Conservation (phyloP, 768 basidiomycete genomes). For the Mycena maculata region DNA sequence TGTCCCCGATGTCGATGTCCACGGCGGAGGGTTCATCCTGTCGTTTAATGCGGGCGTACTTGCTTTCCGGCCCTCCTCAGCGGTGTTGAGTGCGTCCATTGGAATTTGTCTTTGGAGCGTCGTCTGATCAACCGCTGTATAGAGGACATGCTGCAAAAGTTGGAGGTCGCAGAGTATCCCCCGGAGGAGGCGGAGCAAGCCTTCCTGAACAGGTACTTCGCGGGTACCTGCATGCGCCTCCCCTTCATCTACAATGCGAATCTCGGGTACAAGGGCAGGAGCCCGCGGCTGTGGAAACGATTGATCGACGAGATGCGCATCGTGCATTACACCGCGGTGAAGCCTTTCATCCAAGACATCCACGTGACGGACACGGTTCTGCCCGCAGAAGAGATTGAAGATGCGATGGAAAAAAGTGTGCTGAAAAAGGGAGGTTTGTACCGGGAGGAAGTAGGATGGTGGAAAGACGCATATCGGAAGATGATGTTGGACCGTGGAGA, state of each 20-base stretch:
- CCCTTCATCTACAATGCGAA: constrained; percentile 52
- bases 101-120: background rate
- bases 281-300: constrained; percentile 44
- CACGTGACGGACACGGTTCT: constrained; percentile 18
- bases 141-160: constrained; percentile 46
- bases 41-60: constrained; percentile 53
- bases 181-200: constrained; percentile 55
- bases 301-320: constrained; percentile 44
- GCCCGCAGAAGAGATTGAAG: constrained; percentile 38
- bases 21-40: constrained; percentile 42
- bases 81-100: constrained; percentile 32
- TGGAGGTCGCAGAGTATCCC: constrained; percentile 53
- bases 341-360: constrained; percentile 1
- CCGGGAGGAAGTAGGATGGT: constrained; percentile 42
- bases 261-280: constrained; percentile 48
- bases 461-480: constrained; percentile 42
- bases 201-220: constrained; percentile 54
- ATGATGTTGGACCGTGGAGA: constrained; percentile 36
- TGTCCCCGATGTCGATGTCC: constrained; percentile 44
- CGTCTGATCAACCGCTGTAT: background rate
- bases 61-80: constrained; percentile 44
- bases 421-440: constrained; percentile 33
- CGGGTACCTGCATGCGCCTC: constrained; percentile 44
- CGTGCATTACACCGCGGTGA: constrained; percentile 48
- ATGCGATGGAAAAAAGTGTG: constrained; percentile 31